Evolutionary conservation across 345 rosid species (phyloP).

Genomic region (Stellera chamaejasme): DNA sequence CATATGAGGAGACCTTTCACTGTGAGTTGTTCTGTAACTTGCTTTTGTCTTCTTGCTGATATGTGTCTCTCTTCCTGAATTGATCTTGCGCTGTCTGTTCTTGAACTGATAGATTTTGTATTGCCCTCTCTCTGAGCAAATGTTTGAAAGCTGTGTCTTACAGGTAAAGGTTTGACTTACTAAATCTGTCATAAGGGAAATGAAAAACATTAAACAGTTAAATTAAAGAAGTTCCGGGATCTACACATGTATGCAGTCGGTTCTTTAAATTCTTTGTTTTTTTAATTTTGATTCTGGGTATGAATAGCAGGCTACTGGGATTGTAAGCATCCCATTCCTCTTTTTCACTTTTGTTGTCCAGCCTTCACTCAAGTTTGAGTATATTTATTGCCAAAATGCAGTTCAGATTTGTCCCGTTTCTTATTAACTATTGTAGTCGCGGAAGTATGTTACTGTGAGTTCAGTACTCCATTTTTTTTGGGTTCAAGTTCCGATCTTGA

Average conservation of each 20-base stretch:
- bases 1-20: constrained; percentile 78
- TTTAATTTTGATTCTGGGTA: background rate
- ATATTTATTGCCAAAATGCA: constrained; percentile 20
- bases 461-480: no score
- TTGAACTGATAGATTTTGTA: background rate
- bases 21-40: constrained; percentile 38
- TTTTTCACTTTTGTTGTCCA: background rate
- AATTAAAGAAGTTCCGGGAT: constrained; percentile 12
- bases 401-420: constrained; percentile 3
- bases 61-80: constrained; percentile 3
- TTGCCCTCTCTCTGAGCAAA: constrained; percentile 4
- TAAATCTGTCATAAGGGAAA: constrained; percentile 1
- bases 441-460: no score
- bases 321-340: background rate
- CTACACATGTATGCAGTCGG: constrained; percentile 7
- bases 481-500: no score
- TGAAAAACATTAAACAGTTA: background rate
- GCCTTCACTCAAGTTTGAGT: constrained; percentile 4
- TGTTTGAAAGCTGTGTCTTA: constrained; percentile 12
- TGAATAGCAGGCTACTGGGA: constrained; percentile 1
- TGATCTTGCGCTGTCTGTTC: background rate
- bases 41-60: background rate
- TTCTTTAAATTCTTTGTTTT: background rate
- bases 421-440: no score
- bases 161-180: constrained; percentile 12